Conservation (phyloP, 2,329 filamentous ascomycete genomes). For the Sphaerulina vaccinii region DNA sequence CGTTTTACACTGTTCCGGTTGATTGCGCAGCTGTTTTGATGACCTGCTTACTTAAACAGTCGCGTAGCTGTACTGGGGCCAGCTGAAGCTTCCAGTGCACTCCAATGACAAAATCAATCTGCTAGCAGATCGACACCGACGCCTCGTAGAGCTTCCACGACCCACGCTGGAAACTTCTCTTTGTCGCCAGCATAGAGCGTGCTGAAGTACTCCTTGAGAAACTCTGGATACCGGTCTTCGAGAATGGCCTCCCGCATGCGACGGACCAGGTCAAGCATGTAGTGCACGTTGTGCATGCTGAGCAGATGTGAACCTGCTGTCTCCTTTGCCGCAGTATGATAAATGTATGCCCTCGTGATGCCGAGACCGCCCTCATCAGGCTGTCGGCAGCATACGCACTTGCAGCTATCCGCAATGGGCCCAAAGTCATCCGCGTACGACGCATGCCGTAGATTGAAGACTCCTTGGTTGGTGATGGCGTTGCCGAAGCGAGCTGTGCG, state of each 20-base stretch:
- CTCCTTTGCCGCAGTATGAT: slow-evolving; percentile 91
- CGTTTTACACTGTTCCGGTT: too few relatives aligned
- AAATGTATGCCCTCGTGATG: slow-evolving; percentile 82
- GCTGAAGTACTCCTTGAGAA: slow-evolving; percentile 74
- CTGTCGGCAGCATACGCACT: slow-evolving; percentile 72
- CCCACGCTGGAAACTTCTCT: slow-evolving; percentile 75
- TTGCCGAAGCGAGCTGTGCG: slow-evolving; percentile 94
- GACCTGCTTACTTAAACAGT: too few relatives aligned
- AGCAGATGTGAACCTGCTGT: slow-evolving; percentile 83
- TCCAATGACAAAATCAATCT: too few relatives aligned
- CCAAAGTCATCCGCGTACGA: slow-evolving; percentile 75
- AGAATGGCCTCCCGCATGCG: slow-evolving; percentile 62
- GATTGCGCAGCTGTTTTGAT: too few relatives aligned
- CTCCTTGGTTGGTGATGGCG: slow-evolving; percentile 76
- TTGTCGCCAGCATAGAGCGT: slow-evolving; percentile 65
- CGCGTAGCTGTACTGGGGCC: too few relatives aligned
- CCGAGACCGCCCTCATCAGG: slow-evolving; percentile 67
- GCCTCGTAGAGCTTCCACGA: slow-evolving; percentile 69
- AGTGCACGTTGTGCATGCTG: slow-evolving; percentile 95
- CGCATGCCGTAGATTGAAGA: slow-evolving; percentile 80
- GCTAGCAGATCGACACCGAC: slow-evolving; percentile 76
- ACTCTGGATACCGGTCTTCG: slow-evolving; percentile 64
- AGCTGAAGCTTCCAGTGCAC: too few relatives aligned
- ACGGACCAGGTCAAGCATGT: slow-evolving; percentile 81
- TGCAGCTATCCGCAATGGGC: slow-evolving; percentile 79